These are phyloP conservation scores for Cyberlindnera nakhonratchasimensis DNA, from an alignment of 805 yeast species.

Conservation along the genomic window DNA sequence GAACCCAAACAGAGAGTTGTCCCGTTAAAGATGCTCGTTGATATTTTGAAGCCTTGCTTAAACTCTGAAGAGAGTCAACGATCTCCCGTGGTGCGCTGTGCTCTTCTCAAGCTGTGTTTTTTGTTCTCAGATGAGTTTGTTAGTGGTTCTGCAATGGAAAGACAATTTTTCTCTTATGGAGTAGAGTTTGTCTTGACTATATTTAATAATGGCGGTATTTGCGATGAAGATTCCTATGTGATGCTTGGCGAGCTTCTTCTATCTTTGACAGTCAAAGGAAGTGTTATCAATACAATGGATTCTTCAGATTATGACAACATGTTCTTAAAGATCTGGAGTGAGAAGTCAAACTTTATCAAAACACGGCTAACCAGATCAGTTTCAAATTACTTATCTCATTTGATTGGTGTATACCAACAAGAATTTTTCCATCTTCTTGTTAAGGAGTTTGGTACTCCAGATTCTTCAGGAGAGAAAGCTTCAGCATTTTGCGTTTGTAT, in stretches of 20 bases:
- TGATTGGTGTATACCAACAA: conserved; percentile 2
- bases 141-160: background rate
- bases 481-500: conserved; percentile 26
- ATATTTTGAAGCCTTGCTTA: conserved; percentile 4
- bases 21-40: background rate
- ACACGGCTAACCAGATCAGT: background rate
- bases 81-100: conserved; percentile 4
- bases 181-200: conserved; percentile 2
- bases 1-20: conserved; percentile 6
- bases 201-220: conserved; percentile 3
- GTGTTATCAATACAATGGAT: conserved; percentile 1
- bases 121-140: conserved; percentile 31
- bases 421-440: conserved; percentile 27
- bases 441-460: conserved; percentile 23
- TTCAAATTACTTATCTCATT: background rate
- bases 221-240: conserved; percentile 3
- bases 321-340: conserved; percentile 6
- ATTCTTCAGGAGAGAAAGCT: conserved; percentile 27
- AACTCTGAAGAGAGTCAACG: conserved; percentile 6
- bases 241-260: conserved; percentile 1
- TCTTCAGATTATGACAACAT: conserved; percentile 3
- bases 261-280: background rate
- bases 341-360: conserved; percentile 16
- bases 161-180: conserved; percentile 1
- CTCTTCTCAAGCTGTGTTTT: conserved; percentile 32